phyloP scores from a whole-genome alignment of 2,329 filamentous ascomycete genomes.

The Aulographum hederae region DNA sequence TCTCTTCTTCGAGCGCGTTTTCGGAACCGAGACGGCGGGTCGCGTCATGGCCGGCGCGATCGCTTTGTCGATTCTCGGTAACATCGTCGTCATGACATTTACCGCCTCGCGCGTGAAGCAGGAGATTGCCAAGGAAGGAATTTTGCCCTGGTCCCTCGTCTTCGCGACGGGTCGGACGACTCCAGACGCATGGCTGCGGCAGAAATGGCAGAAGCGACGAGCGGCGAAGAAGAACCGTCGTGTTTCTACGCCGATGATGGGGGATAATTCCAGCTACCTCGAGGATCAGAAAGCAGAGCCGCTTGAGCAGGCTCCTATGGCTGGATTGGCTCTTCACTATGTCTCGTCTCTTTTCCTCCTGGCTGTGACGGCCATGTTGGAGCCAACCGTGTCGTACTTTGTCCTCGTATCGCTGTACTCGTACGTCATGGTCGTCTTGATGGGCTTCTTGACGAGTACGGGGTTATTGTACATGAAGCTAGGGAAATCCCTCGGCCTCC shows the following conservation, averaged over 20 bases:
- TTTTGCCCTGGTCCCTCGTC: conserved; percentile 31
- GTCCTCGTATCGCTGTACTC: conserved; percentile 19
- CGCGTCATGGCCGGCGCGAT: neutral
- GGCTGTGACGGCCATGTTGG: conserved; percentile 10
- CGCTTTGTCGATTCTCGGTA: conserved; percentile 31
- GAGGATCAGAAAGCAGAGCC: conserved; percentile 7
- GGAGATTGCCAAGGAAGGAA: conserved; percentile 41
- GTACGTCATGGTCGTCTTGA: conserved; percentile 20
- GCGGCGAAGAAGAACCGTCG: neutral
- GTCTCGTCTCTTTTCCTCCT: conserved; percentile 16
- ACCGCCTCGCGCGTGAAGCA: conserved; percentile 38
- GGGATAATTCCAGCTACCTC: conserved; percentile 3
- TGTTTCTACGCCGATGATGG: conserved; percentile 6
- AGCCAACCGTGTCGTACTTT: conserved; percentile 12
- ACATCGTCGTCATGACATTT: conserved; percentile 39
- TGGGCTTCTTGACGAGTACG: conserved; percentile 14
- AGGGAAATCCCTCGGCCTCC: no score
- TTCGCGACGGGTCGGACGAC: conserved; percentile 21
- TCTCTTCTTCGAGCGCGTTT: neutral
- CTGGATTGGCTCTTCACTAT: conserved; percentile 21
- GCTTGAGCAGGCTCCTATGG: conserved; percentile 18
- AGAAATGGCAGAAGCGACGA: neutral
- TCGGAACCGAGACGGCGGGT: neutral
- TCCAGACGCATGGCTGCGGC: conserved; percentile 8
- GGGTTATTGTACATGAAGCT: conserved; percentile 16